A percentile compares a stretch with the other conserved stretches of the same genome.
Evolutionary conservation across 2,329 filamentous ascomycete species (phyloP).

Genomic region (Epichloe glyceriae): DNA sequence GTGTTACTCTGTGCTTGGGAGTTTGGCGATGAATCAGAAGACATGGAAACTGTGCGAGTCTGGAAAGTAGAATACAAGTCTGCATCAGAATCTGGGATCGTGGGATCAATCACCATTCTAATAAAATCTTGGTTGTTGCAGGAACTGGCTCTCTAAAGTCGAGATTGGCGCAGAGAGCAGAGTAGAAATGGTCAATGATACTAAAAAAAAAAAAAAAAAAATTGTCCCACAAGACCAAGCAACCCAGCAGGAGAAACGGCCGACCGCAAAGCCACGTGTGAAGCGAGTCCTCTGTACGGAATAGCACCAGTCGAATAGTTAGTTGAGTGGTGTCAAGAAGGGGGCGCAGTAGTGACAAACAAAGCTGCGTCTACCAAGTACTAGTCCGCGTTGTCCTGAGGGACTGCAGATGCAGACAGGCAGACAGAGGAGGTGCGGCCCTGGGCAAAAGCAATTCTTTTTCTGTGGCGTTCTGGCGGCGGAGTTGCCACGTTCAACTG

Average conservation of each 20-base stretch:
- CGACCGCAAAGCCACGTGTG: not conserved
- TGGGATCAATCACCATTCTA: slow-evolving; percentile 1
- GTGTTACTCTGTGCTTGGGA: slow-evolving; percentile 3
- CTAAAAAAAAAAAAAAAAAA: not conserved
- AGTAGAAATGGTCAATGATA: not conserved
- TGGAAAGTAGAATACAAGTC: not conserved
- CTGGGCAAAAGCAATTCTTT: too few relatives aligned
- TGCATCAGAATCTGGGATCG: slow-evolving; percentile 1
- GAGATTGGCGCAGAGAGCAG: not conserved
- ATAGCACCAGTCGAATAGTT: not conserved
- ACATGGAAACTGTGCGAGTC: not conserved
- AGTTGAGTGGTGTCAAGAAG: not conserved
- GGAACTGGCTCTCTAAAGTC: not conserved
- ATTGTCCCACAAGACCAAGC: not conserved
- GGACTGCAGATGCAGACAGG: too few relatives aligned
- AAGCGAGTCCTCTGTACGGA: not conserved
- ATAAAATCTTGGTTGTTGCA: not conserved
- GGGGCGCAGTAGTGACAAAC: too few relatives aligned
- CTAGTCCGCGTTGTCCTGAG: too few relatives aligned
- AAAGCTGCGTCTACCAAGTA: too few relatives aligned
- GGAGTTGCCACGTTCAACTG: too few relatives aligned
- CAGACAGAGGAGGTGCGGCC: too few relatives aligned
- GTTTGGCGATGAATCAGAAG: slow-evolving; percentile 4
- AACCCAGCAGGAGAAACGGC: not conserved
- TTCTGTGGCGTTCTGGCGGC: too few relatives aligned